Conservation (phyloP, 148 eudicot species). For the Linanthus parryae region DNA sequence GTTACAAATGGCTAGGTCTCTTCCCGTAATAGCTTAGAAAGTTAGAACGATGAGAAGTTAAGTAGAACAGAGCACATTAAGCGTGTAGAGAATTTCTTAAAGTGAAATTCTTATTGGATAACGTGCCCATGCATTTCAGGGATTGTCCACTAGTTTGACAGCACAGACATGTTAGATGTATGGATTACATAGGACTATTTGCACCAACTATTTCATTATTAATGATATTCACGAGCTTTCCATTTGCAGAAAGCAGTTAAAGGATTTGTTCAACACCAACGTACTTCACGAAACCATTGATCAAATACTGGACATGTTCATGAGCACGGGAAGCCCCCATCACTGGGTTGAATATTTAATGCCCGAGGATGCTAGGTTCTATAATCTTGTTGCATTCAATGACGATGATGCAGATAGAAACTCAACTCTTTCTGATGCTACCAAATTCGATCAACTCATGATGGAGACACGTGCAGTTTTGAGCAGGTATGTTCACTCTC, state of each 20-base stretch:
- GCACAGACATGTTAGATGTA: too few relatives aligned
- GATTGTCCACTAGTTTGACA: too few relatives aligned
- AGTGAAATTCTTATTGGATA: too few relatives aligned
- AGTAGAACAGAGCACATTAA: too few relatives aligned
- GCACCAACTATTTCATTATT: too few relatives aligned
- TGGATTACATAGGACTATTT: too few relatives aligned
- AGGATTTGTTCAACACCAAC: constrained; percentile 48
- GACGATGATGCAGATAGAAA: constrained; percentile 26
- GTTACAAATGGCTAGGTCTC: too few relatives aligned
- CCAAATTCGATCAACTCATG: constrained; percentile 79
- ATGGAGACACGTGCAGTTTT: constrained; percentile 65
- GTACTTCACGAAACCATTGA: constrained; percentile 60
- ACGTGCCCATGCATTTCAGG: too few relatives aligned
- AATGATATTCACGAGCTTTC: too few relatives aligned
- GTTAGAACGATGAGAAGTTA: too few relatives aligned
- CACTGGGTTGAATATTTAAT: constrained; percentile 80
- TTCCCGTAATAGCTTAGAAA: too few relatives aligned
- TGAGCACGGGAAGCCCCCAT: constrained; percentile 70
- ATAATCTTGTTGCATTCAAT: constrained; percentile 34
- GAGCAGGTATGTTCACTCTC: constrained; percentile 41
- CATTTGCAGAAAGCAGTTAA: constrained; percentile 75
- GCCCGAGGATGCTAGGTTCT: constrained; percentile 51
- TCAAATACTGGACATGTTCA: constrained; percentile 65
- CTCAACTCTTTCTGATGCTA: constrained; percentile 23
- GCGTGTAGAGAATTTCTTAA: too few relatives aligned